phyloP scores from a whole-genome alignment of 345 rosid species.

The Citrus hindsii region DNA sequence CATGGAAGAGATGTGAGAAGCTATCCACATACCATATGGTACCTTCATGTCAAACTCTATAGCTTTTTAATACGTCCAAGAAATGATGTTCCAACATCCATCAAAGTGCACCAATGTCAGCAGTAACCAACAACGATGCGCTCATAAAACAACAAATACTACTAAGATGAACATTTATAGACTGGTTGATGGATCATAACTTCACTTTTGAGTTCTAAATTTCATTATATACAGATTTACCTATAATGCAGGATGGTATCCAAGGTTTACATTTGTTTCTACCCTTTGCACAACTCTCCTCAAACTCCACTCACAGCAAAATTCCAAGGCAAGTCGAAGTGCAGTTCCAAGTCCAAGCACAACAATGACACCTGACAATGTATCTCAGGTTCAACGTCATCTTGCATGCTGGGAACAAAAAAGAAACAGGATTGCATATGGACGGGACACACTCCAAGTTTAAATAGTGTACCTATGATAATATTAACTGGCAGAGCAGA shows the following conservation, averaged over 20 bases:
- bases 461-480: conserved; percentile 55
- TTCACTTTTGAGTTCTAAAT: background rate
- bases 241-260: conserved; percentile 66
- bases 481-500: conserved; percentile 87
- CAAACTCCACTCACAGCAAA: conserved; percentile 79
- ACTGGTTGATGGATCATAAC: conserved; percentile 7
- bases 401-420: background rate
- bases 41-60: background rate
- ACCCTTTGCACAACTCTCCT: conserved; percentile 73
- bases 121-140: too few species aligned
- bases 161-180: conserved; percentile 14
- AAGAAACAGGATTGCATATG: background rate
- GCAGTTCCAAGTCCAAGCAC: conserved; percentile 96
- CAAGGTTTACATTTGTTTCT: conserved; percentile 49
- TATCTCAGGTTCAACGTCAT: conserved; percentile 7
- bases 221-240: conserved; percentile 30
- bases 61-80: background rate
- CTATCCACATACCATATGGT: background rate
- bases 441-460: background rate
- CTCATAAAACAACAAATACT: background rate
- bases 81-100: background rate
- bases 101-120: background rate
- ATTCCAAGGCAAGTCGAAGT: conserved; percentile 69
- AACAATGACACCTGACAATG: conserved; percentile 66
- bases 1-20: too few species aligned